Base-by-base conservation (phyloP, 225 moss, liverwort and hornwort species). In the Ulota crispa region DNA sequence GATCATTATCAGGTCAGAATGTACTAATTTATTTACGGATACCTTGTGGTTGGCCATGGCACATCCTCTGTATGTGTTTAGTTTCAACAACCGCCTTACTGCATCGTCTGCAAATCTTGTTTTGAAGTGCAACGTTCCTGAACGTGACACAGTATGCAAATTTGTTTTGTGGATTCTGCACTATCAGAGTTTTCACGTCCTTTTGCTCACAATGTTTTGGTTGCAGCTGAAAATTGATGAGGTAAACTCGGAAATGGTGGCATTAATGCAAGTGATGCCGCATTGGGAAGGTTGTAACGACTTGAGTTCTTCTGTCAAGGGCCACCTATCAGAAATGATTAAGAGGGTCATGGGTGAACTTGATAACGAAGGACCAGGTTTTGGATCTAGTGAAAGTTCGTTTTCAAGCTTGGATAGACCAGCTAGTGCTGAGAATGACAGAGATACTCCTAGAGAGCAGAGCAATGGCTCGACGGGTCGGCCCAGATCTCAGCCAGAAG, bases 1-100 rank as follows among this genome's bases (percentile, higher is more conserved):
- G 90, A 94, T 84, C 87, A 95, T 82, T 94, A 90, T 78, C 94
- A 94, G 92, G 95, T 95, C 78, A 56, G 24, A 28, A 30, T 70
- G 4, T 39, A 50, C 9, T 63, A 20, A 28, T 68, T 47, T 77
- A 30, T 23, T 26, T 47, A 5, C 56, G 54, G 21, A 52, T 63
- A 21, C 52, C 53, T 73, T 42, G 27, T 57, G 8, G 4, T 72
- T 80, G 64, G 3, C 13, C 1, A 53, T 57, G 37, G 15, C 56
- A 12, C 20, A 11, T 76, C 9, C 28, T 64, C 26, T 45, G 70
- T 16, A 14, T 37, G 8, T 72, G 50, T 82, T 19, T 73, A 63
- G 39, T 42, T 57, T 82, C 5, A 60, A 61, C 41, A 78, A 78
- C 3, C 12, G 59, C 8, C 3, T 47, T 64, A 27, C 8, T 64